Conservation (phyloP, 495 filamentous ascomycete species). For the Elaphomyces granulatus region DNA sequence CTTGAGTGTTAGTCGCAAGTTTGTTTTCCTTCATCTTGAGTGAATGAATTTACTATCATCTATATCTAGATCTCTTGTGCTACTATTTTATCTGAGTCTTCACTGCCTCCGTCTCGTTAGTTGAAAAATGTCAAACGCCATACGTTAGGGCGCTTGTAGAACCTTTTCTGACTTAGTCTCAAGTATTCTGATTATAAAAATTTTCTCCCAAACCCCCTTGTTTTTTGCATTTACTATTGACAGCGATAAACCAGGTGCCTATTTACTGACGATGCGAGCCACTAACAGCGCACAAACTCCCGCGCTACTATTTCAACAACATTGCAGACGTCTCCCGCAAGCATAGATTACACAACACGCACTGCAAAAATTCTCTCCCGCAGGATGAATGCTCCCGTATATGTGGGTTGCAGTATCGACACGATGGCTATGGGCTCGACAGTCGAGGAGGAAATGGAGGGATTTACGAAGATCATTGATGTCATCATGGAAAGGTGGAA, state of each 20-base stretch:
- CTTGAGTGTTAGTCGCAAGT: too few relatives aligned
- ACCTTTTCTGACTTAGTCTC: too few relatives aligned
- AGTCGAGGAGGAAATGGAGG: slow-evolving; percentile 93
- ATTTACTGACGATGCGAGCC: slow-evolving; percentile 8
- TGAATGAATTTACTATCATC: too few relatives aligned
- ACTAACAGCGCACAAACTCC: slow-evolving; percentile 25
- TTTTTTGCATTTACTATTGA: neutral
- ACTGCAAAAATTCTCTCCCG: slow-evolving; percentile 69
- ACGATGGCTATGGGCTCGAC: slow-evolving; percentile 50
- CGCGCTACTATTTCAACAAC: slow-evolving; percentile 50
- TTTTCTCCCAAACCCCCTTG: neutral
- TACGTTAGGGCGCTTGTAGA: too few relatives aligned
- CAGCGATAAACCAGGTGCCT: neutral
- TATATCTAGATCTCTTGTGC: too few relatives aligned
- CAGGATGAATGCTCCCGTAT: slow-evolving; percentile 53
- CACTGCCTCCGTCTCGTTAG: too few relatives aligned
- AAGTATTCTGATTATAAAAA: too few relatives aligned
- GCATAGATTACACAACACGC: slow-evolving; percentile 72
- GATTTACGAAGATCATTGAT: slow-evolving; percentile 55
- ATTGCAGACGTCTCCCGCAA: slow-evolving; percentile 57
- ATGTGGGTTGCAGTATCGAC: slow-evolving; percentile 62
- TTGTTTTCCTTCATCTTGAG: too few relatives aligned
- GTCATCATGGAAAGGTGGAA: slow-evolving; percentile 46
- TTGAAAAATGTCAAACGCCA: too few relatives aligned
- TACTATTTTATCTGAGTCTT: too few relatives aligned